A percentile compares a stretch with the other conserved stretches of the same genome.
Conservation (phyloP, 495 filamentous ascomycete species). For the Cairneyella variabilis region DNA sequence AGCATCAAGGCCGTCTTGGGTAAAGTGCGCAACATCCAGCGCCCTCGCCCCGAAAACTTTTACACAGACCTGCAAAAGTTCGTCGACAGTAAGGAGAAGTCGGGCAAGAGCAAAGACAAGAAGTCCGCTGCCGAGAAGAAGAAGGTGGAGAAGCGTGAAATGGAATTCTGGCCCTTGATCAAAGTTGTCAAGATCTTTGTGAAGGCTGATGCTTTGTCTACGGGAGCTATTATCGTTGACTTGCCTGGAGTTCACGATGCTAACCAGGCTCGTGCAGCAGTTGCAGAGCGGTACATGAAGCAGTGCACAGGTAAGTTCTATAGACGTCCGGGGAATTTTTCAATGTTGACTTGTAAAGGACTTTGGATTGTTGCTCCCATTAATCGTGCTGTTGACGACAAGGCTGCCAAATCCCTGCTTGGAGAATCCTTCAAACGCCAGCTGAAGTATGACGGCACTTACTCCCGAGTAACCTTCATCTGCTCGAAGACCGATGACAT, state of each 20-base stretch:
- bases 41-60: constrained; percentile 35
- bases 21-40: constrained; percentile 36
- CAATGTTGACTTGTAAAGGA: not conserved
- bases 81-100: constrained; percentile 53
- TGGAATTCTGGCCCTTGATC: constrained; percentile 66
- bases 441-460: constrained; percentile 59
- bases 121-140: constrained; percentile 27
- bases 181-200: constrained; percentile 59
- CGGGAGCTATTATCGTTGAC: constrained; percentile 64
- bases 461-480: constrained; percentile 57
- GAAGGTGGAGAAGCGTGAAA: constrained; percentile 31
- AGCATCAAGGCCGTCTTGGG: constrained; percentile 46
- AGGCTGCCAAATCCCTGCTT: constrained; percentile 56
- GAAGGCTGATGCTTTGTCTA: constrained; percentile 52
- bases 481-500: constrained; percentile 71
- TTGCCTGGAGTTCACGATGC: constrained; percentile 63
- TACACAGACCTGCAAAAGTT: constrained; percentile 44
- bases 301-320: constrained; percentile 35
- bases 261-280: constrained; percentile 59
- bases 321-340: not conserved
- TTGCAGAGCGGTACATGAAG: constrained; percentile 61
- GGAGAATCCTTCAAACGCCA: constrained; percentile 61
- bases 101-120: constrained; percentile 34
- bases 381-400: constrained; percentile 61
- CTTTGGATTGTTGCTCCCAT: constrained; percentile 65